A percentile compares a stretch with the other conserved stretches of the same genome.
Conservation (phyloP, 1,284 basidiomycete genomes). For the Tetrapyrgos nigripes region DNA sequence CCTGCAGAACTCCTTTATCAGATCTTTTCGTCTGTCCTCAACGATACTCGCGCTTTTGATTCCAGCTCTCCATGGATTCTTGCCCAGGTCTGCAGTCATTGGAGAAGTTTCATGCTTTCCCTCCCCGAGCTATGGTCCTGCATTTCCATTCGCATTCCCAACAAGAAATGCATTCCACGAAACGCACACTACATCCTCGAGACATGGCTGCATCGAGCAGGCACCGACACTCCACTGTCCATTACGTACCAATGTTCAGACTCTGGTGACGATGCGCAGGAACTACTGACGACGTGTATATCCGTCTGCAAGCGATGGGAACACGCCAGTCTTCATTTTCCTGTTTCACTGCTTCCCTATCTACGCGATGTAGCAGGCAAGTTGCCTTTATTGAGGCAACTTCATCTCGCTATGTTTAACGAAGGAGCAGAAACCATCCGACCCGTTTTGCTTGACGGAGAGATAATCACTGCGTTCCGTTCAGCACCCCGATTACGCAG, state of each 20-base stretch:
- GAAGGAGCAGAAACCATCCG: neutral
- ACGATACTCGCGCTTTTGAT: neutral
- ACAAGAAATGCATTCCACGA: neutral
- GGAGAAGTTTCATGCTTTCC: neutral
- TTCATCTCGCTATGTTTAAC: neutral
- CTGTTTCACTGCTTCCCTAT: neutral
- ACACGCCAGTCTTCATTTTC: neutral
- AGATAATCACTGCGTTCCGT: neutral
- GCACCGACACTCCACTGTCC: neutral
- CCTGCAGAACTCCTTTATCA: neutral
- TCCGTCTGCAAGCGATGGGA: neutral
- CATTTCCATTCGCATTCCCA: neutral
- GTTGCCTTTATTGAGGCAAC: neutral
- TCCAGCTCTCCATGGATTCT: neutral
- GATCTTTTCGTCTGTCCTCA: neutral
- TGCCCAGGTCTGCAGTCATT: neutral
- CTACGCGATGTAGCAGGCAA: neutral
- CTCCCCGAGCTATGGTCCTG: neutral
- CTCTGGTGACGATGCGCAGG: neutral
- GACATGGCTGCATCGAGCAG: neutral
- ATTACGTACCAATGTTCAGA: neutral
- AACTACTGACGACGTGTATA: neutral
- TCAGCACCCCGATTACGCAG: neutral
- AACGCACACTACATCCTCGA: neutral
- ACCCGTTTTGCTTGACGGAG: neutral